phyloP scores from a whole-genome alignment of 2,329 filamentous ascomycete genomes.

The Scopulariopsis brevicaulis region DNA sequence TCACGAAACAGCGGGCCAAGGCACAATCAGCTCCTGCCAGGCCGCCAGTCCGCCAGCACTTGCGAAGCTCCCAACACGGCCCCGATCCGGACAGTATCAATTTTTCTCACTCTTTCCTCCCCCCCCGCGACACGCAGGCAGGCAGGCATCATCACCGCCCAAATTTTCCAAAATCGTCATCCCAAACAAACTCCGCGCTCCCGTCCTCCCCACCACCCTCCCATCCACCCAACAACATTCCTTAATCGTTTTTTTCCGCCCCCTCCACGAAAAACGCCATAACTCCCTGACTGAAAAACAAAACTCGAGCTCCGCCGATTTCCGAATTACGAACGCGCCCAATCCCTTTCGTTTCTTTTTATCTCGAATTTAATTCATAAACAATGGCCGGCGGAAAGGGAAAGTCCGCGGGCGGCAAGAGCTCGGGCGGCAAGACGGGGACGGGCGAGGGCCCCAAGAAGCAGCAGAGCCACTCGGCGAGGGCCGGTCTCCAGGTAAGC shows the following conservation, averaged over 20 bases:
- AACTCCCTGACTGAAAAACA: too few relatives aligned
- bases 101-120: not conserved
- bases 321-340: not conserved
- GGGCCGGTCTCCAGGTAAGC: constrained; percentile 90
- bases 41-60: not conserved
- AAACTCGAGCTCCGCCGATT: not conserved
- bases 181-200: not conserved
- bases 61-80: not conserved
- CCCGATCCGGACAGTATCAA: not conserved
- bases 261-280: too few relatives aligned
- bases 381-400: constrained; percentile 81
- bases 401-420: constrained; percentile 86
- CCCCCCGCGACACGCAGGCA: not conserved
- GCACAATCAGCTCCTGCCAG: not conserved
- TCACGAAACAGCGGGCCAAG: not conserved
- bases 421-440: constrained; percentile 60
- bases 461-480: constrained; percentile 90
- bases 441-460: constrained; percentile 61
- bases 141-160: not conserved
- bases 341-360: not conserved
- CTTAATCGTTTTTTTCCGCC: not conserved
- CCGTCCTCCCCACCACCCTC: not conserved
- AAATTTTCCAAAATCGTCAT: not conserved
- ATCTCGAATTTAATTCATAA: constrained; percentile 3
- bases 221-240: not conserved